Evolutionary conservation across 2,329 filamentous ascomycete species (phyloP).

Genomic region (Dryadomyces quercivorus): DNA sequence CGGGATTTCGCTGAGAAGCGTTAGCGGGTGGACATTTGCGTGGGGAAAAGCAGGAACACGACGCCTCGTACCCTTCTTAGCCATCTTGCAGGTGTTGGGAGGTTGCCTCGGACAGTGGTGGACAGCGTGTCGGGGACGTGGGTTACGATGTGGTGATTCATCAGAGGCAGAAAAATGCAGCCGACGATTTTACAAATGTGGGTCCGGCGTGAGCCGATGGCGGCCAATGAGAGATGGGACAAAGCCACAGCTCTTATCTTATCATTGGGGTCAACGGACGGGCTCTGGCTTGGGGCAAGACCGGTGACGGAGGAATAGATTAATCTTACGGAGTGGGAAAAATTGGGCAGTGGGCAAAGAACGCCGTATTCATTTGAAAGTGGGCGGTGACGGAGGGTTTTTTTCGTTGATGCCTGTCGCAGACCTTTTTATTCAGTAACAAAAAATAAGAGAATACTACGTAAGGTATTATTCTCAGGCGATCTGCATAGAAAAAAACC

Average conservation of each 20-base stretch:
- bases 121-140: neutral
- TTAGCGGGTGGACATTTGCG: neutral
- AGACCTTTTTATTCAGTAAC: neutral
- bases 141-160: neutral
- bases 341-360: too few species aligned
- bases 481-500: too few species aligned
- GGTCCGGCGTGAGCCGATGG: neutral
- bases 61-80: slow-evolving; percentile 21
- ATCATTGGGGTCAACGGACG: neutral
- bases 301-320: slow-evolving; percentile 2
- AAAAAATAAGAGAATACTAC: neutral
- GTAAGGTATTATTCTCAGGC: neutral
- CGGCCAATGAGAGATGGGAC: neutral
- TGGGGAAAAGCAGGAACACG: neutral
- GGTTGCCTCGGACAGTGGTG: neutral
- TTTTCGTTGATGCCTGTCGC: neutral
- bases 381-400: neutral
- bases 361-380: neutral
- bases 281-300: neutral
- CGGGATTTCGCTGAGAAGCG: slow-evolving; percentile 64
- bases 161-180: neutral
- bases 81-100: slow-evolving; percentile 16
- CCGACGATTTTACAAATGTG: neutral
- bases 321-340: too few species aligned
- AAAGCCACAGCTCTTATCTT: slow-evolving; percentile 3